Conservation (phyloP, 2,329 filamentous ascomycete species). For the Alternaria triticina region DNA sequence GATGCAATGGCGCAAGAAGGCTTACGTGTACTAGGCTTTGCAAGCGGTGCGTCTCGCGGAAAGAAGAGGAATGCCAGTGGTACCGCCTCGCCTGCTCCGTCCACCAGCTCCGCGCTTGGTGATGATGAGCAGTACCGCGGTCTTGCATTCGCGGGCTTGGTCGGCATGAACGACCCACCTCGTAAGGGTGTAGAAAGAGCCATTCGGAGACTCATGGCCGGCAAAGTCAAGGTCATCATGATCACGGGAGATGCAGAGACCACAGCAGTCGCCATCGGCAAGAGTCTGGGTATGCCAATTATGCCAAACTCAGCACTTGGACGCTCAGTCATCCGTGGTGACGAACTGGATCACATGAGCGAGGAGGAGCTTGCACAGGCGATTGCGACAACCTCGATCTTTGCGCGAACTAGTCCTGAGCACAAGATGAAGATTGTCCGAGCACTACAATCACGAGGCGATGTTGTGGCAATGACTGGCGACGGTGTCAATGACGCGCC, state of each 20-base stretch:
- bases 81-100: constrained; percentile 35
- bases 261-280: constrained; percentile 91
- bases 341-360: constrained; percentile 92
- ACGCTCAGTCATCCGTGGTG: constrained; percentile 79
- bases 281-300: constrained; percentile 93
- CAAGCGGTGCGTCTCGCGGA: constrained; percentile 71
- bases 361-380: constrained; percentile 83
- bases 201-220: constrained; percentile 87
- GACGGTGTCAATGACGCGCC: constrained; percentile 98
- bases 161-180: constrained; percentile 97
- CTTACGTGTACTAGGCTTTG: constrained; percentile 89
- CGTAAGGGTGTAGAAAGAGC: constrained; percentile 87
- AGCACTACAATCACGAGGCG: constrained; percentile 87
- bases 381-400: constrained; percentile 89
- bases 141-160: constrained; percentile 86
- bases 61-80: constrained; percentile 40
- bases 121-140: constrained; percentile 80
- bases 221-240: constrained; percentile 97
- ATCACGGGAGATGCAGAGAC: constrained; percentile 97
- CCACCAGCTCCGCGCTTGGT: constrained; percentile 39
- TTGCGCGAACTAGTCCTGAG: constrained; percentile 93
- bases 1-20: constrained; percentile 88
- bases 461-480: constrained; percentile 98
- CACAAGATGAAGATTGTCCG: constrained; percentile 98
- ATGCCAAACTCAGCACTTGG: constrained; percentile 64